phyloP scores from a whole-genome alignment of 768 basidiomycete species.

The Lyophyllum shimeji region DNA sequence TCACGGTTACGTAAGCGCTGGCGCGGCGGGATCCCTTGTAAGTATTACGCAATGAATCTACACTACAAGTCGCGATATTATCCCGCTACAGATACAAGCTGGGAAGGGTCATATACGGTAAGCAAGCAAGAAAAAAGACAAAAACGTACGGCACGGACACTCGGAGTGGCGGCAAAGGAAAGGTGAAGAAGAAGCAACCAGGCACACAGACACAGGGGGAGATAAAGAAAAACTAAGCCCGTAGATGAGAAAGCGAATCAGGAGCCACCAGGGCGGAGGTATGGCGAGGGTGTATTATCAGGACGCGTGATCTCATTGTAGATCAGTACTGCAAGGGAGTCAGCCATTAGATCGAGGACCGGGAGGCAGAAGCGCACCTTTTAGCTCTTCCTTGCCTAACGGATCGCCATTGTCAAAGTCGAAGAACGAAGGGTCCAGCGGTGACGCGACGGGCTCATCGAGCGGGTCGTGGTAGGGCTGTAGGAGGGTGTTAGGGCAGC shows the following conservation, averaged over 20 bases:
- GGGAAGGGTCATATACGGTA: too few relatives aligned
- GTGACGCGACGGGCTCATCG: slow-evolving; percentile 83
- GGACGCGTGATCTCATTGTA: slow-evolving; percentile 50
- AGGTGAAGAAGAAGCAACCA: not conserved
- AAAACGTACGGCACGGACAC: too few relatives aligned
- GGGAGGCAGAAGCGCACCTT: slow-evolving; percentile 41
- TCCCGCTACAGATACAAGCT: too few relatives aligned
- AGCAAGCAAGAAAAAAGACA: too few relatives aligned
- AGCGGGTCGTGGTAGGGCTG: slow-evolving; percentile 87
- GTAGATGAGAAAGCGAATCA: not conserved
- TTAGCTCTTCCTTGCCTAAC: slow-evolving; percentile 65
- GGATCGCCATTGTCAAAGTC: slow-evolving; percentile 76
- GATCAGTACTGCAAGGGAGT: slow-evolving; percentile 36
- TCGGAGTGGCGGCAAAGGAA: not conserved
- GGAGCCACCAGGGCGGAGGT: slow-evolving; percentile 7
- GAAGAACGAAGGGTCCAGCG: slow-evolving; percentile 77
- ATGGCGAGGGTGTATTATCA: slow-evolving; percentile 18
- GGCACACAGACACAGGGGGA: not conserved
- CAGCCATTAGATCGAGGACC: not conserved
- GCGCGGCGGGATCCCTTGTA: too few relatives aligned
- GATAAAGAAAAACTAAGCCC: not conserved
- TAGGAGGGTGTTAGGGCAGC: not conserved
- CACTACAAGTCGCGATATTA: too few relatives aligned
- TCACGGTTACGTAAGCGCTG: not conserved
- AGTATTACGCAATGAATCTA: too few relatives aligned